Conservation (phyloP, 2,329 filamentous ascomycete species). For the Dactylellina drechsleri region DNA sequence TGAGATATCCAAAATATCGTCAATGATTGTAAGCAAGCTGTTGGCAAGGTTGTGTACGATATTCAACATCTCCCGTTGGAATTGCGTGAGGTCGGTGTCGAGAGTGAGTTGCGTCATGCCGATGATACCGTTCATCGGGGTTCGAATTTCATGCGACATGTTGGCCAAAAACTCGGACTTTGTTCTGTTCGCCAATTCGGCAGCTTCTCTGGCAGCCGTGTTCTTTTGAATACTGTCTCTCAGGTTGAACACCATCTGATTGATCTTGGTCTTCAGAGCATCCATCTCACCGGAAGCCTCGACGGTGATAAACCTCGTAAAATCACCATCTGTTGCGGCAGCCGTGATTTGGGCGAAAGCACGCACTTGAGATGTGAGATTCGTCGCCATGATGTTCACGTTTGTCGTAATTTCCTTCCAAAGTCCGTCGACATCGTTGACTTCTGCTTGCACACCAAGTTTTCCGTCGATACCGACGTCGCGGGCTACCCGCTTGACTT, state of each 20-base stretch:
- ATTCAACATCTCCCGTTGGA: constrained; percentile 97
- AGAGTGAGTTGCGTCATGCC: constrained; percentile 95
- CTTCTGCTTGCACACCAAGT: constrained; percentile 96
- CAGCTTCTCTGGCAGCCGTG: constrained; percentile 92
- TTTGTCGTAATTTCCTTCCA: constrained; percentile 99
- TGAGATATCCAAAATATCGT: constrained; percentile 78
- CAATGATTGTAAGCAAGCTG: constrained; percentile 95
- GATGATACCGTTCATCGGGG: constrained; percentile 97
- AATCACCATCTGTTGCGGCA: constrained; percentile 94
- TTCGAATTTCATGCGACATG: constrained; percentile 98
- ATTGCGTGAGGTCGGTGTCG: constrained; percentile 92
- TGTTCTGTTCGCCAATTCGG: constrained; percentile 95
- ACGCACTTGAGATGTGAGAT: constrained; percentile 92
- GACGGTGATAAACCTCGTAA: constrained; percentile 94
- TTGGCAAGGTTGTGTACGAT: constrained; percentile 97
- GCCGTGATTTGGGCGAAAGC: constrained; percentile 99
- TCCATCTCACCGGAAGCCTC: constrained; percentile 99
- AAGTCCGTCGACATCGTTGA: constrained; percentile 87
- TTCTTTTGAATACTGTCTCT: constrained; percentile 97
- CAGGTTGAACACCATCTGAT: constrained; percentile 97
- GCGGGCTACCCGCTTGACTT: constrained; percentile 92
- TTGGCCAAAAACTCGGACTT: constrained; percentile 99
- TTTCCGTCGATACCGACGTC: constrained; percentile 95
- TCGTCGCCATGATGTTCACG: constrained; percentile 79
- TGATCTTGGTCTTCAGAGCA: constrained; percentile 98